Percentiles rank a stretch among this genome's conserved stretches.
Evolutionary conservation across 257 asterid genomes (phyloP).

Genomic region (Salvia hispanica): DNA sequence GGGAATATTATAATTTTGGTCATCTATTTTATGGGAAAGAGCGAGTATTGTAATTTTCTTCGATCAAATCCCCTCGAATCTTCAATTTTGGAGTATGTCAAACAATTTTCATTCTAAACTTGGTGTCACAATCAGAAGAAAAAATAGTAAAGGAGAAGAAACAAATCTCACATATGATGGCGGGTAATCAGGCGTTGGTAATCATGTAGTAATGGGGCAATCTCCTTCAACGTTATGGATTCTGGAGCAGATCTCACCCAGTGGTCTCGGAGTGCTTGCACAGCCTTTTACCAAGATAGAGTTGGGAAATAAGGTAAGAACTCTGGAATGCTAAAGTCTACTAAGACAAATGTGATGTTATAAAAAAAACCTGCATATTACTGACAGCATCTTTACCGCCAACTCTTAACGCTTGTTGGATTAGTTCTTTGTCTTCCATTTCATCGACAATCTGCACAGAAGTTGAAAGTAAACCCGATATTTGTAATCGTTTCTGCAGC

Average conservation of each 20-base stretch:
- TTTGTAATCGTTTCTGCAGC: slow-evolving; percentile 60
- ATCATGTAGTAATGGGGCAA: slow-evolving; percentile 79
- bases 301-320: slow-evolving; percentile 31
- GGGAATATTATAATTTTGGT: too few relatives aligned
- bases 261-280: slow-evolving; percentile 70
- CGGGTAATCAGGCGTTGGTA: slow-evolving; percentile 67
- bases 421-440: slow-evolving; percentile 70
- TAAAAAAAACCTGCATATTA: slow-evolving; percentile 57
- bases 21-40: too few relatives aligned
- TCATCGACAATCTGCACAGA: slow-evolving; percentile 52
- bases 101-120: neutral
- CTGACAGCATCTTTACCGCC: slow-evolving; percentile 46
- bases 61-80: slow-evolving; percentile 22
- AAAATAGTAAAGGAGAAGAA: slow-evolving; percentile 21
- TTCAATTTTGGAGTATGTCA: neutral
- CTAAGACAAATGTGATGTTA: slow-evolving; percentile 12
- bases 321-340: slow-evolving; percentile 15
- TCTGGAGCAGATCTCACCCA: slow-evolving; percentile 69
- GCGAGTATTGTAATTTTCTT: too few relatives aligned
- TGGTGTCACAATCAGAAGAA: slow-evolving; percentile 2
- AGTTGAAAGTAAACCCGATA: slow-evolving; percentile 52
- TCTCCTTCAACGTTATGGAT: slow-evolving; percentile 76
- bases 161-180: slow-evolving; percentile 64
- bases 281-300: slow-evolving; percentile 51
- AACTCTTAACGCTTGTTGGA: slow-evolving; percentile 60